Base-by-base conservation (phyloP, 2,329 filamentous ascomycete species). In the Camptophora hylomeconis region DNA sequence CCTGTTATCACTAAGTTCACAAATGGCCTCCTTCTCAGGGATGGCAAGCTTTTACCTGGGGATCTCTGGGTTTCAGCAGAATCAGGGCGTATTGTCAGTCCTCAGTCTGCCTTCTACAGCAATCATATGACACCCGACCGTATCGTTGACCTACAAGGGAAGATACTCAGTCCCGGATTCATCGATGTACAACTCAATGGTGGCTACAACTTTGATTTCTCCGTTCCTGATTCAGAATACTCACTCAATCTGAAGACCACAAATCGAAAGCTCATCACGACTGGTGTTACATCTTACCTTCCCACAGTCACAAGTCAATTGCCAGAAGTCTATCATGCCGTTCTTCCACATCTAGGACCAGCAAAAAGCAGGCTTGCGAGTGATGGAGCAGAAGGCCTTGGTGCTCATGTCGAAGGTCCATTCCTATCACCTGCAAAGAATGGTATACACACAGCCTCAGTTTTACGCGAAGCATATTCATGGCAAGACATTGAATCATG, bases 101-200 rank as follows among this genome's bases (percentile, higher is more conserved):
- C 67, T 31, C 70, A 75, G 47, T 61, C 71, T 38, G 62, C 68
- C 32, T 67, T 74, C 32, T 63, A 63, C 39, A 56, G 53, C 17
- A 41, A 57, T 14, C 52, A 58, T 17, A 45, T 58, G 15, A 56
- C 51, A 3, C 81, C 86, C 2, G 80, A 87, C 49, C 58, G 74
- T 42, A 75, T 76, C 30, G 65, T 93, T 44, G 74, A 94, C 47
- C 72, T 94, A 2, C 71, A 74, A 28, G 82, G 83, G 34, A 81
- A 81, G 45, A 87, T 93, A 41, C 52, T 94, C 12, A 73, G 80
- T 1, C 83, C 86, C 0, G 86, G 86, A 15, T 67, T 94, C 48
- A 89, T 94, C 44, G 86, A 94, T 42, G 78, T 79, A 29, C 86
- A 94, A 54, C 73, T 94, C 43, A 94, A 94, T 47, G 86, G 86